A percentile compares a stretch with the other conserved stretches of the same genome.
These are phyloP conservation scores for Hypoxylon rubiginosum DNA, from an alignment of 2,329 filamentous ascomycete species.

Conservation along the genomic window DNA sequence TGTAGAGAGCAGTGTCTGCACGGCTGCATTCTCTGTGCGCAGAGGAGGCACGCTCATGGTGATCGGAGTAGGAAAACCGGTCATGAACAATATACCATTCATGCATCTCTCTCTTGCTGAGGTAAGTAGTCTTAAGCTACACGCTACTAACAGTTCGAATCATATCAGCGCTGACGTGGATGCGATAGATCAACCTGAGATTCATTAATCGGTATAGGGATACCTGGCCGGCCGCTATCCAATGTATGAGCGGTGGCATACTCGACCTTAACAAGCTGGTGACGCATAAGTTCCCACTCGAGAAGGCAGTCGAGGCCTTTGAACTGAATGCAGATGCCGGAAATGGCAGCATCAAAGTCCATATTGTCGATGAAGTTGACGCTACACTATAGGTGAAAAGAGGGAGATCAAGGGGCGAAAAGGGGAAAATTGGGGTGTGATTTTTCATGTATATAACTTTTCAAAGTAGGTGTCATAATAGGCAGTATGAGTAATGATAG, in stretches of 20 bases:
- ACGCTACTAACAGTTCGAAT: background rate
- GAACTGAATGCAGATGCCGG: constrained; percentile 64
- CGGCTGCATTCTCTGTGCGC: constrained; percentile 68
- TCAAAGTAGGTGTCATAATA: constrained; percentile 23
- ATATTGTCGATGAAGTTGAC: constrained; percentile 66
- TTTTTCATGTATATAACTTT: constrained; percentile 29
- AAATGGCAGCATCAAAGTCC: constrained; percentile 71
- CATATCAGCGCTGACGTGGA: constrained; percentile 26
- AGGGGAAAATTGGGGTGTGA: background rate
- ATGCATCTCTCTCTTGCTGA: constrained; percentile 75
- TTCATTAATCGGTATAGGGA: constrained; percentile 80
- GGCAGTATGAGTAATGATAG: constrained; percentile 16
- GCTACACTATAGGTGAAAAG: constrained; percentile 36
- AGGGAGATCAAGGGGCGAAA: background rate
- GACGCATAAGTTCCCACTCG: constrained; percentile 73
- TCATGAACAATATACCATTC: constrained; percentile 76
- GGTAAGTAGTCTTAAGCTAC: constrained; percentile 52
- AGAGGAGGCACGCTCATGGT: constrained; percentile 73
- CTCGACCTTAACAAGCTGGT: constrained; percentile 73
- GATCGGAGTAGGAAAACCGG: constrained; percentile 71
- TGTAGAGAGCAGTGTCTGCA: constrained; percentile 72
- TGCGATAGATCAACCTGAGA: constrained; percentile 70
- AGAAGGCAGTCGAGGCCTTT: constrained; percentile 71
- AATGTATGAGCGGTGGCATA: constrained; percentile 69
- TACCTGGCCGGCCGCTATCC: constrained; percentile 76